A percentile compares a stretch with the other conserved stretches of the same genome.
These are phyloP conservation scores for Trichoderma sp. DNA, from an alignment of 2,329 filamentous ascomycete genomes.

Conservation along the genomic window DNA sequence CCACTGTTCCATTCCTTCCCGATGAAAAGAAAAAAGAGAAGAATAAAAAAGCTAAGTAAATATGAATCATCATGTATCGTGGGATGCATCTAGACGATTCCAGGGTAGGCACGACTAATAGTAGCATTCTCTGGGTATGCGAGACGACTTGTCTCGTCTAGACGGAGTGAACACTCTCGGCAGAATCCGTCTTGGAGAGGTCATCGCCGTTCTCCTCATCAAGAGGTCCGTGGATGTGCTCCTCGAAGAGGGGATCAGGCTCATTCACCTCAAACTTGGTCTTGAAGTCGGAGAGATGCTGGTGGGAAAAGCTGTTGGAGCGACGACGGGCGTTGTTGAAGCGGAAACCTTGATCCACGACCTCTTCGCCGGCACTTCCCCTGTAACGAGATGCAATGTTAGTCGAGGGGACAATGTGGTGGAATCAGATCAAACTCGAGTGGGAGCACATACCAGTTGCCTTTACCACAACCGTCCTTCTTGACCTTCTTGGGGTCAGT, in stretches of 20 bases:
- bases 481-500: constrained; percentile 89
- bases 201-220: constrained; percentile 55
- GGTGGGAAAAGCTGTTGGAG: constrained; percentile 77
- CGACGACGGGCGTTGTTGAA: constrained; percentile 83
- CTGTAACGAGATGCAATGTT: constrained; percentile 42
- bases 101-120: constrained; percentile 24
- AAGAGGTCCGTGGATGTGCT: constrained; percentile 69
- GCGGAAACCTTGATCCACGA: constrained; percentile 79
- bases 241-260: constrained; percentile 87
- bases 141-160: constrained; percentile 23
- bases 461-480: constrained; percentile 90
- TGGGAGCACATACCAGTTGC: constrained; percentile 73
- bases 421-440: neutral
- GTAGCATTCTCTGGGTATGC: constrained; percentile 16
- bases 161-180: constrained; percentile 58
- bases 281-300: constrained; percentile 75
- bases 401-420: neutral
- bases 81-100: neutral
- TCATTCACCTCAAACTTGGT: constrained; percentile 96
- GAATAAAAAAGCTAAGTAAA: constrained; percentile 7
- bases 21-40: neutral
- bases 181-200: constrained; percentile 54
- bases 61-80: constrained; percentile 21
- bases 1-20: neutral
- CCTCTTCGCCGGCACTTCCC: constrained; percentile 80